Evolutionary conservation across 768 basidiomycete species (phyloP), one percentile per base, ranked within the genome.

Genomic region (Macrolepiota fuliginosa): DNA sequence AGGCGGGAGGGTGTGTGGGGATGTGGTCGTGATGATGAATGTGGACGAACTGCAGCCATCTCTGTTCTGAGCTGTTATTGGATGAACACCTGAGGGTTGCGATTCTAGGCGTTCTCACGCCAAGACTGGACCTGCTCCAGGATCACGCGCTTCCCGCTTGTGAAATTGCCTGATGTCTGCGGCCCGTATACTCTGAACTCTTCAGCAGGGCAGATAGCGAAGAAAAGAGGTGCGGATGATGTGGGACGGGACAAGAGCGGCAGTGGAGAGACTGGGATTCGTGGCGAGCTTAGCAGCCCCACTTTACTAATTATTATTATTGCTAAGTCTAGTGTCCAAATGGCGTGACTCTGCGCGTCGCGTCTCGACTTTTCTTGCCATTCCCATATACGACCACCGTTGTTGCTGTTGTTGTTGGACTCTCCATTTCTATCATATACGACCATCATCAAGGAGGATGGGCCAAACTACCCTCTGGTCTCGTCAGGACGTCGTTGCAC

Each of bases 401-500:
- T n/a, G n/a, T n/a, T n/a, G n/a, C n/a, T n/a, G n/a, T n/a, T n/a
- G n/a, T n/a, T n/a, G n/a, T n/a, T n/a, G n/a, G n/a, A n/a, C n/a
- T n/a, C n/a, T n/a, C 19, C 57, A 49, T 58, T 52, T 54, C 61
- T n/a, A n/a, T n/a, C 37, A 50, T 32, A 54, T 22, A 35, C 42
- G 6, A 22, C 29, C 27, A 32, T 7, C 29, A n/a, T n/a, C n/a
- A 32, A 7, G 29, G 22, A 25, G 32, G 35, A 76, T 74, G 74
- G 64, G 70, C 56, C 62, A 70, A 19, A 67, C 70, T 52, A 63
- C 63, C 27, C 57, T 70, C 57, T 79, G 74, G 73, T 59, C 72
- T 37, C 70, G 79, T 24, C 81, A 84, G 29, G 77, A 84, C 50
- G 79, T 96, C 66, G 89, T 88, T 10, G 71, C 75, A 4, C 85